Evolutionary conservation across 352 stramenopile genomes (phyloP).

Genomic region (Pythium monospermum): DNA sequence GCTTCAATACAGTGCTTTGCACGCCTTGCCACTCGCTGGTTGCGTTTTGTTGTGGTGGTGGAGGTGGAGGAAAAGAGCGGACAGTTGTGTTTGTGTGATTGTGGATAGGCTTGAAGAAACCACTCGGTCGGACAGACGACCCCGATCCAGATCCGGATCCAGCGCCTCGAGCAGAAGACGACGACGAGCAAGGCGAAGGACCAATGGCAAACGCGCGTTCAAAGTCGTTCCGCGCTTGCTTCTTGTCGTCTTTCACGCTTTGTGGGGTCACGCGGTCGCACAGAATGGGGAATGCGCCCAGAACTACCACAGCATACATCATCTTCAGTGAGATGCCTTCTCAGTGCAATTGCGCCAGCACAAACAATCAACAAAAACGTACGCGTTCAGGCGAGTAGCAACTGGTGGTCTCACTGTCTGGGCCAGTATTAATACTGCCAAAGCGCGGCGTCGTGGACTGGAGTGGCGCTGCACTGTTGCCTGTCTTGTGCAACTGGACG

Average conservation of each 20-base stretch:
- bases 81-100: background rate
- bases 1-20: slow-evolving; percentile 26
- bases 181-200: slow-evolving; percentile 2
- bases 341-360: no score
- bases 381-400: slow-evolving; percentile 47
- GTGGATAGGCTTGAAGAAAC: background rate
- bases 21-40: slow-evolving; percentile 10
- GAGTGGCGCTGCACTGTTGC: slow-evolving; percentile 32
- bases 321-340: background rate
- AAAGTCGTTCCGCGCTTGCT: slow-evolving; percentile 9
- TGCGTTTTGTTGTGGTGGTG: background rate
- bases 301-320: slow-evolving; percentile 23
- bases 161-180: no score
- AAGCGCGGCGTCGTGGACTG: slow-evolving; percentile 52
- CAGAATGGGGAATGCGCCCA: slow-evolving; percentile 40
- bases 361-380: background rate
- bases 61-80: background rate
- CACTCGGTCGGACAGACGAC: background rate
- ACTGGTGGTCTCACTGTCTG: slow-evolving; percentile 3
- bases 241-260: slow-evolving; percentile 12
- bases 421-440: background rate
- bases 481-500: slow-evolving; percentile 23
- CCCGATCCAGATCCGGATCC: no score
- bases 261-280: slow-evolving; percentile 23
- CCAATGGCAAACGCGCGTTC: slow-evolving; percentile 18